These are phyloP conservation scores for Fraxinus latifolia DNA, from an alignment of 305 asterid species.

Conservation along the genomic window DNA sequence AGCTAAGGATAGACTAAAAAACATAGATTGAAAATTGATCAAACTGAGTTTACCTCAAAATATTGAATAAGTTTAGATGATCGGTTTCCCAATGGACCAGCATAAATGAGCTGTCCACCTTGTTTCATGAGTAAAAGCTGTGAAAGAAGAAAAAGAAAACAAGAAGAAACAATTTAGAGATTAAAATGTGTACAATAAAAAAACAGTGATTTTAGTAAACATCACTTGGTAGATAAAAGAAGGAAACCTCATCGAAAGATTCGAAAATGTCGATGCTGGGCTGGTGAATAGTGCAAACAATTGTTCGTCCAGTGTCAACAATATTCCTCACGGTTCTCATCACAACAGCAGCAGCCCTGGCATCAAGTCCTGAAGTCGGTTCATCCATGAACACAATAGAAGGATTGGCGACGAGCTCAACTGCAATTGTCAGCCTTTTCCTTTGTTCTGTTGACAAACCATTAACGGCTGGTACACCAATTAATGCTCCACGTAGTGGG, in stretches of 20 bases:
- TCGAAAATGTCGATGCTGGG: slow-evolving; percentile 78
- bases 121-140: slow-evolving; percentile 73
- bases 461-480: slow-evolving; percentile 73
- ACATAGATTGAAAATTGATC: not conserved
- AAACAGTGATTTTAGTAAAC: not conserved
- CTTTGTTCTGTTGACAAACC: slow-evolving; percentile 78
- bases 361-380: slow-evolving; percentile 81
- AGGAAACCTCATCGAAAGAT: slow-evolving; percentile 70
- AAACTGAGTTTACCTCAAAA: slow-evolving; percentile 50
- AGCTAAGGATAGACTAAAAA: slow-evolving; percentile 6
- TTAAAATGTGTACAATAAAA: not conserved
- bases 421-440: slow-evolving; percentile 70
- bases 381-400: slow-evolving; percentile 86
- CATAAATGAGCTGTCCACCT: slow-evolving; percentile 75
- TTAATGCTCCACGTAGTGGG: slow-evolving; percentile 51
- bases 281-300: slow-evolving; percentile 83
- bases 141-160: slow-evolving; percentile 13
- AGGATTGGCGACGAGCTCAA: slow-evolving; percentile 82
- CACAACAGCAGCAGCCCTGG: slow-evolving; percentile 78
- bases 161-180: not conserved
- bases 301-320: slow-evolving; percentile 74
- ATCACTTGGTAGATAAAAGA: not conserved
- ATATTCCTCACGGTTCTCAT: slow-evolving; percentile 88
- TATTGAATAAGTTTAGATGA: slow-evolving; percentile 53
- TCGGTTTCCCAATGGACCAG: slow-evolving; percentile 64